These are phyloP conservation scores for Ophiocordyceps robertsii DNA, from an alignment of 2,329 filamentous ascomycete genomes.

Conservation along the genomic window DNA sequence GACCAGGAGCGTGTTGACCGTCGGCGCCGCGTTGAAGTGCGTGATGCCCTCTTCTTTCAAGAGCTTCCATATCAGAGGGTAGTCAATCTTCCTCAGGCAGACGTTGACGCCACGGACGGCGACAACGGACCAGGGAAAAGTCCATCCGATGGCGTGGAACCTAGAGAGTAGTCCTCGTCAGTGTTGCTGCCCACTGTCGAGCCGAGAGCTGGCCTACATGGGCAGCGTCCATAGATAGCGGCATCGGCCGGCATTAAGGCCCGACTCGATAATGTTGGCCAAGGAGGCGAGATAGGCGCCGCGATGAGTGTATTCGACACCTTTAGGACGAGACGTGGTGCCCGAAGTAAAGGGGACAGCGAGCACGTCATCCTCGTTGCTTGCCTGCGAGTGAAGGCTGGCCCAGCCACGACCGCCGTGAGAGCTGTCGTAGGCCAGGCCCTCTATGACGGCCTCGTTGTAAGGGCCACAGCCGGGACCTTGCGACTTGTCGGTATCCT, in stretches of 20 bases:
- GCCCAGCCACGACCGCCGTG: slow-evolving; percentile 61
- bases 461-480: slow-evolving; percentile 68
- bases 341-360: slow-evolving; percentile 90
- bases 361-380: slow-evolving; percentile 67
- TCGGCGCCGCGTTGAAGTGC: slow-evolving; percentile 92
- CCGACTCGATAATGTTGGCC: slow-evolving; percentile 79
- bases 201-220: slow-evolving; percentile 42
- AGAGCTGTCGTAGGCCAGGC: slow-evolving; percentile 56
- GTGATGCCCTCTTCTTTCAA: slow-evolving; percentile 79
- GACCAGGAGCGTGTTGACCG: slow-evolving; percentile 88
- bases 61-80: slow-evolving; percentile 80
- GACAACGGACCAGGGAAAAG: slow-evolving; percentile 86
- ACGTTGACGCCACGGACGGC: slow-evolving; percentile 90
- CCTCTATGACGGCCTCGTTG: slow-evolving; percentile 71
- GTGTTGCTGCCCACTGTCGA: background rate
- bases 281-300: slow-evolving; percentile 75
- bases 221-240: slow-evolving; percentile 87
- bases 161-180: slow-evolving; percentile 14
- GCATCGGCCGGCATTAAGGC: slow-evolving; percentile 62
- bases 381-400: slow-evolving; percentile 54
- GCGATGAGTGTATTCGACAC: slow-evolving; percentile 82
- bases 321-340: slow-evolving; percentile 84
- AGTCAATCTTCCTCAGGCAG: slow-evolving; percentile 89
- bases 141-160: slow-evolving; percentile 65
- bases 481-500: slow-evolving; percentile 67